phyloP scores from a whole-genome alignment of 2,329 filamentous ascomycete genomes.

The Fusarium euwallaceae region DNA sequence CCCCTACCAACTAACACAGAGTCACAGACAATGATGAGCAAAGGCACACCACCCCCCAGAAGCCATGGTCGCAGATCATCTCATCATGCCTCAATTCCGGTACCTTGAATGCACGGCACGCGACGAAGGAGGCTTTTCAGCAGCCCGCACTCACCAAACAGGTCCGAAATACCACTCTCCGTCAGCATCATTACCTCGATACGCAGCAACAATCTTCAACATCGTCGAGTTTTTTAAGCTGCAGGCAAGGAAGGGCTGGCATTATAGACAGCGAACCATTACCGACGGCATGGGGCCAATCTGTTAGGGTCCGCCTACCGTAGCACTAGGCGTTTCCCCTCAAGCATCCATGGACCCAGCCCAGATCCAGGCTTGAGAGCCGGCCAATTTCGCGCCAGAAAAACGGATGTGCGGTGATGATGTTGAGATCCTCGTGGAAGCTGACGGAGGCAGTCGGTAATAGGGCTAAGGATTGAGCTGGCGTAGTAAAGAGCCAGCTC shows the following conservation, averaged over 20 bases:
- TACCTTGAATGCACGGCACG: not conserved
- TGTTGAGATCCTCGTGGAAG: constrained; percentile 43
- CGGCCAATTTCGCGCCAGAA: constrained; percentile 38
- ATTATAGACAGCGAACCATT: constrained; percentile 15
- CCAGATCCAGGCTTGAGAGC: constrained; percentile 16
- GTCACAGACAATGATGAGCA: constrained; percentile 34
- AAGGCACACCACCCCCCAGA: constrained; percentile 24
- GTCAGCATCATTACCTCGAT: constrained; percentile 12
- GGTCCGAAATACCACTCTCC: constrained; percentile 1
- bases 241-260: constrained; percentile 4
- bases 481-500: constrained; percentile 40
- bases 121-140: not conserved
- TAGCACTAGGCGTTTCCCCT: constrained; percentile 19
- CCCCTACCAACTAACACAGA: constrained; percentile 6
- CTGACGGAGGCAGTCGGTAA: constrained; percentile 45
- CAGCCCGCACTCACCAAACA: not conserved
- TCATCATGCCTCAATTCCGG: constrained; percentile 21
- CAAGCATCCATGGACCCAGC: constrained; percentile 15
- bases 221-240: not conserved
- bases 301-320: constrained; percentile 16
- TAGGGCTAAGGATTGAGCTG: constrained; percentile 48
- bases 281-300: constrained; percentile 27
- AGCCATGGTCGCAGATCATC: constrained; percentile 36
- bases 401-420: constrained; percentile 41
- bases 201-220: not conserved